Conservation (phyloP, 768 basidiomycete species). For the Panus rudis region DNA sequence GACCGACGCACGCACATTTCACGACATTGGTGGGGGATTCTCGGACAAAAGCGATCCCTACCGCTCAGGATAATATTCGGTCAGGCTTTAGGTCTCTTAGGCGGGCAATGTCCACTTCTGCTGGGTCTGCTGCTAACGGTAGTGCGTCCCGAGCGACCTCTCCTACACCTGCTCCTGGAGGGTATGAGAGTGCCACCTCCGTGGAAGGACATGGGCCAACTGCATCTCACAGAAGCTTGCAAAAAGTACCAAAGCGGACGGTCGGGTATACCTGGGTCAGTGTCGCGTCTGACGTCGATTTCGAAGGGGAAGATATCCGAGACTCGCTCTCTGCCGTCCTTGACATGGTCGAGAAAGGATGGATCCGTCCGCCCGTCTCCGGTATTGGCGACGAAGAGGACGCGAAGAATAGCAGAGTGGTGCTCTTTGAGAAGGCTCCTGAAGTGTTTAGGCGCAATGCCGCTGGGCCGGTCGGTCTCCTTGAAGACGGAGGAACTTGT, state of each 20-base stretch:
- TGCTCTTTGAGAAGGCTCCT: slow-evolving; percentile 50
- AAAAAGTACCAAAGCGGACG: slow-evolving; percentile 25
- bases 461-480: slow-evolving; percentile 17
- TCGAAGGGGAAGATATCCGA: slow-evolving; percentile 71
- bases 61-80: slow-evolving; percentile 63
- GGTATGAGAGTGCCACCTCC: neutral
- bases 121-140: neutral
- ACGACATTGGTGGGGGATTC: slow-evolving; percentile 76
- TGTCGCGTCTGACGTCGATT: slow-evolving; percentile 73
- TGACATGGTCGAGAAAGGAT: slow-evolving; percentile 31
- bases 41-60: slow-evolving; percentile 58
- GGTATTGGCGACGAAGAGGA: slow-evolving; percentile 22
- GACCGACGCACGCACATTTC: slow-evolving; percentile 44
- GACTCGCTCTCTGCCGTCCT: slow-evolving; percentile 38
- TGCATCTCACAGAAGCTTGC: neutral
- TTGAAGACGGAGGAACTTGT: slow-evolving; percentile 27
- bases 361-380: slow-evolving; percentile 41
- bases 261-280: slow-evolving; percentile 83
- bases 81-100: slow-evolving; percentile 61
- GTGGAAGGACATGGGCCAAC: neutral
- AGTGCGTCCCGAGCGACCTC: slow-evolving; percentile 20
- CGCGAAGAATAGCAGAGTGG: slow-evolving; percentile 32
- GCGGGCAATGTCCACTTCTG: slow-evolving; percentile 19
- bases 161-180: neutral
- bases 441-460: slow-evolving; percentile 35